Evolutionary conservation across 83 land plant genomes (phyloP).

Genomic region (Larix sibirica): DNA sequence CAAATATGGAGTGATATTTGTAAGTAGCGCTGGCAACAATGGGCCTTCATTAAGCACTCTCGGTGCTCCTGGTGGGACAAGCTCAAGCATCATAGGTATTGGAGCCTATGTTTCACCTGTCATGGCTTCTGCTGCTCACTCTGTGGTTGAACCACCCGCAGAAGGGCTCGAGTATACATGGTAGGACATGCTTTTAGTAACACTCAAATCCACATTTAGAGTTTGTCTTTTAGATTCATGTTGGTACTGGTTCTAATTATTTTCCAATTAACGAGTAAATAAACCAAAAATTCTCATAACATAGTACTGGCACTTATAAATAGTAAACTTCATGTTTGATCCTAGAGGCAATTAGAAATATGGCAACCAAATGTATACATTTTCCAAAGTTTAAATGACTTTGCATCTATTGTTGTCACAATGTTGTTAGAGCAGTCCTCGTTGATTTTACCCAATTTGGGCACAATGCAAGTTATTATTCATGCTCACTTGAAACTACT

Average conservation of each 20-base stretch:
- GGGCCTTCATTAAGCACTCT: conserved; percentile 96
- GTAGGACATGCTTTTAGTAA: background rate
- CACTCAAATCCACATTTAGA: background rate
- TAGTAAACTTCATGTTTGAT: background rate
- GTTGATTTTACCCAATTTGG: background rate
- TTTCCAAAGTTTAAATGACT: background rate
- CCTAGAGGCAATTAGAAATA: background rate
- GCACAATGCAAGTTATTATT: background rate
- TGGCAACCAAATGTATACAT: background rate
- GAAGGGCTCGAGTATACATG: no score
- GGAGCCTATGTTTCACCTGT: conserved; percentile 96
- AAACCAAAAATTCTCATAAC: background rate
- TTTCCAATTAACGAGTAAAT: background rate
- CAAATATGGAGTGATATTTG: conserved; percentile 84
- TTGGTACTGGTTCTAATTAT: background rate
- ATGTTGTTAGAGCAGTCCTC: background rate
- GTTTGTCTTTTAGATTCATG: background rate
- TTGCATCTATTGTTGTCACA: background rate
- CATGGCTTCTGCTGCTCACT: conserved; percentile 96
- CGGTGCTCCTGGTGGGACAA: conserved; percentile 95
- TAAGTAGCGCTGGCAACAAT: conserved; percentile 97
- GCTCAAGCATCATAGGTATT: conserved; percentile 78
- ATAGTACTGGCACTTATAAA: background rate
- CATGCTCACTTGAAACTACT: background rate
- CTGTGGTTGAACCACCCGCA: no score